Evolutionary conservation across 176 grass and related monocot genomes (phyloP).

Genomic region (Musa troglodytarum): DNA sequence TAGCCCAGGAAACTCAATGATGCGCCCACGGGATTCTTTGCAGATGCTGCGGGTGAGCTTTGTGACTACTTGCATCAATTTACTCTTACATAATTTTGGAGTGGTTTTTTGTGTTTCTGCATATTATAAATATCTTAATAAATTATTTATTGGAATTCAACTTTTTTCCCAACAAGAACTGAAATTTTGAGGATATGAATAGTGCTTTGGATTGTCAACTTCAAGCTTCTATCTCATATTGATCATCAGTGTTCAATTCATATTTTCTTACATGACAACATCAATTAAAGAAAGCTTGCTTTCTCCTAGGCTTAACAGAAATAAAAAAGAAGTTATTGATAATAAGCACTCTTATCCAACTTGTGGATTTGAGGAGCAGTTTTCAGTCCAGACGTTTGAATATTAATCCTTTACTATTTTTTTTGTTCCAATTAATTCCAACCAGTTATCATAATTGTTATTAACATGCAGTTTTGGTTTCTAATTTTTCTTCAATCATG

Average conservation of each 20-base stretch:
- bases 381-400: too few relatives aligned
- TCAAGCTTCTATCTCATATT: background rate
- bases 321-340: too few relatives aligned
- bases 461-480: too few relatives aligned
- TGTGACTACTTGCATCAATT: constrained; percentile 11
- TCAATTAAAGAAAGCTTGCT: background rate
- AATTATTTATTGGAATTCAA: background rate
- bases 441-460: too few relatives aligned
- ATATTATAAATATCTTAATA: constrained; percentile 11
- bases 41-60: constrained; percentile 69
- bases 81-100: constrained; percentile 10
- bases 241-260: background rate
- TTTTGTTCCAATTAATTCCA: too few relatives aligned
- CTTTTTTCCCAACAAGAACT: background rate
- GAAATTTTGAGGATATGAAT: background rate
- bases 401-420: too few relatives aligned
- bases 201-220: background rate
- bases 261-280: background rate
- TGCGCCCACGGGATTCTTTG: constrained; percentile 58
- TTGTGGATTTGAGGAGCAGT: too few relatives aligned
- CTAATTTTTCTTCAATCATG: too few relatives aligned
- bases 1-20: constrained; percentile 49
- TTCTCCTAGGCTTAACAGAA: too few relatives aligned
- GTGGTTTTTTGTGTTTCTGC: background rate
- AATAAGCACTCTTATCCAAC: too few relatives aligned